Base-by-base conservation (phyloP, 1,139 yeast species). In the Torulaspora pretoriensis region DNA sequence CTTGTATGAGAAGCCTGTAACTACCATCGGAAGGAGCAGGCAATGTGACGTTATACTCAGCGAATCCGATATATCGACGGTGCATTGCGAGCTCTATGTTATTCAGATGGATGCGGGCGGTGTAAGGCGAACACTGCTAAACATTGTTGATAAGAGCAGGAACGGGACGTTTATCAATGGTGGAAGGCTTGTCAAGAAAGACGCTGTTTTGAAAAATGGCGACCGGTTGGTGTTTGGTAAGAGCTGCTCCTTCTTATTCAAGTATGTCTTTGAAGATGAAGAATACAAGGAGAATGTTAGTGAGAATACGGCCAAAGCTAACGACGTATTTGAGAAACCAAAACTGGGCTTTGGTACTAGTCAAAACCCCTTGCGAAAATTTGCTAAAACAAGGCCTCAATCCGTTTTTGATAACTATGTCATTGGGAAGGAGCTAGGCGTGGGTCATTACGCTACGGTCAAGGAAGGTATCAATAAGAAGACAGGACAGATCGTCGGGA, bases 401-500 rank as follows among this genome's bases (percentile, higher is more conserved):
- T 48, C 59, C 37, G 78, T 83, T 50, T 79, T 74, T 52, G 85
- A 81, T 57, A 75, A 76, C 49, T 84, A 81, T 57, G 68, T 78
- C 1, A 54, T 82, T 31, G 85, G 86, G 0, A 71, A 70, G 46
- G 78, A 81, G 51, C 65, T 84, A 23, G 94, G 94, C 0, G 68
- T 83, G 3, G 94, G 94, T 0, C 92, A 83, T 64, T 84, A 83
- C 60, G 92, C 92, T 1, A 78, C 80, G 14, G 94, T 84, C 2
- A 81, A 78, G 58, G 87, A 82, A 52, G 88, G 88, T 2, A 68
- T 73, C 17, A 73, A 77, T 52, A 74, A 80, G 51, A 62, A 66
- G 12, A 73, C 81, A 0, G 87, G 87, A 0, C 74, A 74, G 45
- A 64, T 74, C 1, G 83, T 80, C 33, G 92, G 92, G 0, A 86